These are phyloP conservation scores for Collariella sp. DNA, from an alignment of 495 filamentous ascomycete genomes.

Conservation along the genomic window DNA sequence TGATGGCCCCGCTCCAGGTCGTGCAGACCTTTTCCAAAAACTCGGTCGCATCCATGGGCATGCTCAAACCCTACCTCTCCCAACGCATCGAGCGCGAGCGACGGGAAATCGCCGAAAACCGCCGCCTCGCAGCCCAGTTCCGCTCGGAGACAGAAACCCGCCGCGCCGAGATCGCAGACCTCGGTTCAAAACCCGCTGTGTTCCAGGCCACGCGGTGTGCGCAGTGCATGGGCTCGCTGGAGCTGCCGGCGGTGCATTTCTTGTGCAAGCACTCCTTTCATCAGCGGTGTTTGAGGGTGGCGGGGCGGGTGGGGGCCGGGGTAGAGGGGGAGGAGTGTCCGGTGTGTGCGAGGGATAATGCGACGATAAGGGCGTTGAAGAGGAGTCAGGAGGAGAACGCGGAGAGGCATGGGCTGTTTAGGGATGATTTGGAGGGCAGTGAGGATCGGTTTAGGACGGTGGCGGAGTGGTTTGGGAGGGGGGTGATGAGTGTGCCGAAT, in stretches of 20 bases:
- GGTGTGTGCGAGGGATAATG: conserved; percentile 69
- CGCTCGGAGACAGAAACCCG: conserved; percentile 76
- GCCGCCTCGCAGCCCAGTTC: conserved; percentile 74
- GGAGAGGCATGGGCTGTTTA: conserved; percentile 84
- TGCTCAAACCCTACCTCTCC: conserved; percentile 87
- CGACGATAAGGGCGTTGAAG: conserved; percentile 76
- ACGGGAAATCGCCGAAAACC: conserved; percentile 75
- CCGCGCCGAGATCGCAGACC: conserved; percentile 63
- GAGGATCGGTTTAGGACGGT: conserved; percentile 80
- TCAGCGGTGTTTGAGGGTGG: conserved; percentile 62
- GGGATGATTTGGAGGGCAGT: conserved; percentile 66
- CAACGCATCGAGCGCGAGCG: conserved; percentile 82
- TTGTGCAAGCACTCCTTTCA: conserved; percentile 96
- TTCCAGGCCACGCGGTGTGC: conserved; percentile 85
- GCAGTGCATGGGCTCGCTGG: conserved; percentile 63
- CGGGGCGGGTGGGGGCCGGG: conserved; percentile 19
- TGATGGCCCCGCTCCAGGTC: conserved; percentile 95
- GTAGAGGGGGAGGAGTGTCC: conserved; percentile 57
- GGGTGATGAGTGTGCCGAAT: conserved; percentile 62
- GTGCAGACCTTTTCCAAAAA: conserved; percentile 69
- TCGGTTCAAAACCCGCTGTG: conserved; percentile 70
- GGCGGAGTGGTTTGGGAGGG: conserved; percentile 88
- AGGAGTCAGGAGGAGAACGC: conserved; percentile 80
- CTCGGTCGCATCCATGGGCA: conserved; percentile 84
- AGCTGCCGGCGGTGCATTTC: conserved; percentile 88